These are phyloP conservation scores for Fusarium pseudonygamai DNA, from an alignment of 2,329 filamentous ascomycete species.

Conservation along the genomic window DNA sequence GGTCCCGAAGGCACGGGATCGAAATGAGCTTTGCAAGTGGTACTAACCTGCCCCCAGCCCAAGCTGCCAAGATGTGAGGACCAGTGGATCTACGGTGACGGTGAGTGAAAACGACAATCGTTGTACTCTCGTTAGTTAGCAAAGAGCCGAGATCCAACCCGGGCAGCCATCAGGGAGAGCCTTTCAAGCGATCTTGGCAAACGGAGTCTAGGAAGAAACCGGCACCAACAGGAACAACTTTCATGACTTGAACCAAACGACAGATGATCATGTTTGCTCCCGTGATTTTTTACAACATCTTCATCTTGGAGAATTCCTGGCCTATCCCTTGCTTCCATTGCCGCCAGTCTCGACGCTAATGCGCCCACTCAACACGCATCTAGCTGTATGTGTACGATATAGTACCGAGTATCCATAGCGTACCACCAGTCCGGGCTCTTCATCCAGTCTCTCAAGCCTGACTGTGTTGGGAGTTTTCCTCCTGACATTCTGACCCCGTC, in stretches of 20 bases:
- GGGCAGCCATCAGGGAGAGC: slow-evolving; percentile 11
- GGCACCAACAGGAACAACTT: neutral
- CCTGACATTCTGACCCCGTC: neutral
- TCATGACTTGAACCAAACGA: neutral
- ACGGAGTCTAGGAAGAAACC: slow-evolving; percentile 16
- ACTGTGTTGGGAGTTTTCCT: neutral
- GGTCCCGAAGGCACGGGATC: slow-evolving; percentile 34
- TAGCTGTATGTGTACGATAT: neutral
- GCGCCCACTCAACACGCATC: slow-evolving; percentile 41
- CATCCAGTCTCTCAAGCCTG: slow-evolving; percentile 9
- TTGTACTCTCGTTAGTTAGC: slow-evolving; percentile 27
- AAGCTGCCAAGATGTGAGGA: slow-evolving; percentile 18
- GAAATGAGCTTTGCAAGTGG: slow-evolving; percentile 12
- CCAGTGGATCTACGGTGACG: slow-evolving; percentile 28
- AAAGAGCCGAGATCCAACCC: slow-evolving; percentile 33
- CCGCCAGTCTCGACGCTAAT: slow-evolving; percentile 38
- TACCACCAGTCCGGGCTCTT: slow-evolving; percentile 11
- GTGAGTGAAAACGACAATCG: slow-evolving; percentile 21
- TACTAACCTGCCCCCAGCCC: neutral
- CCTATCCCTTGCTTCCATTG: slow-evolving; percentile 33
- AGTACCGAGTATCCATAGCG: neutral
- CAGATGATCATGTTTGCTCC: slow-evolving; percentile 3
- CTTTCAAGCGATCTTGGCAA: slow-evolving; percentile 36
- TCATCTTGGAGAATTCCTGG: slow-evolving; percentile 5
- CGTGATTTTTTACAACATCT: neutral